These are phyloP conservation scores for Rubia peregrina DNA, from an alignment of 305 asterid genomes.

Conservation along the genomic window DNA sequence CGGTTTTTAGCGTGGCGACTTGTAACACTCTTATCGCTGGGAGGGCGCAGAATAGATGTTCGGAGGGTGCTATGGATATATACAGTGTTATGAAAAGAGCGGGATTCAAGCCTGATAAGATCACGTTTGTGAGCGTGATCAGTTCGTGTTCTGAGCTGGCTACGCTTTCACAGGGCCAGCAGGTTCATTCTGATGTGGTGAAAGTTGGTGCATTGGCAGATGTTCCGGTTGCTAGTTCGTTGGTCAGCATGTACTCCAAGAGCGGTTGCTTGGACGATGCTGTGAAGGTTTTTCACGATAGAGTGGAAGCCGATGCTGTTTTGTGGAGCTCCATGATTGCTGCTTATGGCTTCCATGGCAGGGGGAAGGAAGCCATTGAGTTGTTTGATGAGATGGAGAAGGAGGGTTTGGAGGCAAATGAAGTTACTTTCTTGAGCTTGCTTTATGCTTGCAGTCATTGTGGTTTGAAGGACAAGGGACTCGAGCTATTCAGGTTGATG, in stretches of 20 bases:
- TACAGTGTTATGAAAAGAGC: slow-evolving; percentile 51
- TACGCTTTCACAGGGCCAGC: slow-evolving; percentile 82
- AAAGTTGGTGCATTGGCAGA: slow-evolving; percentile 53
- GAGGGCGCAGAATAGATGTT: slow-evolving; percentile 59
- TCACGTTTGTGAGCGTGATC: slow-evolving; percentile 71
- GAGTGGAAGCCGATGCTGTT: slow-evolving; percentile 40
- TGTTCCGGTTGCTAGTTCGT: slow-evolving; percentile 57
- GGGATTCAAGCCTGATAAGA: slow-evolving; percentile 62
- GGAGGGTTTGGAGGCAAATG: slow-evolving; percentile 48
- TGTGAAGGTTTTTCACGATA: slow-evolving; percentile 48
- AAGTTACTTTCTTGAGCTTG: slow-evolving; percentile 73
- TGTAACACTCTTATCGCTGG: slow-evolving; percentile 81
- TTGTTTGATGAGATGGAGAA: slow-evolving; percentile 56
- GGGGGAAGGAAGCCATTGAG: slow-evolving; percentile 60
- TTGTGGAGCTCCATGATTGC: slow-evolving; percentile 88
- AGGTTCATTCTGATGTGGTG: slow-evolving; percentile 71
- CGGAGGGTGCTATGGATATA: slow-evolving; percentile 50
- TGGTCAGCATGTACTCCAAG: slow-evolving; percentile 81
- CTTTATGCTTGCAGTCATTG: slow-evolving; percentile 90
- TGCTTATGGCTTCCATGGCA: slow-evolving; percentile 88
- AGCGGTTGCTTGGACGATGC: slow-evolving; percentile 84
- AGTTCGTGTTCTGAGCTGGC: slow-evolving; percentile 74
- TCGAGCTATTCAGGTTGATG: slow-evolving; percentile 53
- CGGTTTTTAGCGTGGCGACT: slow-evolving; percentile 45
- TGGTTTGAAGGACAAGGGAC: slow-evolving; percentile 71